Conservation (phyloP, 805 yeast species). For the Pichia deserticola region DNA sequence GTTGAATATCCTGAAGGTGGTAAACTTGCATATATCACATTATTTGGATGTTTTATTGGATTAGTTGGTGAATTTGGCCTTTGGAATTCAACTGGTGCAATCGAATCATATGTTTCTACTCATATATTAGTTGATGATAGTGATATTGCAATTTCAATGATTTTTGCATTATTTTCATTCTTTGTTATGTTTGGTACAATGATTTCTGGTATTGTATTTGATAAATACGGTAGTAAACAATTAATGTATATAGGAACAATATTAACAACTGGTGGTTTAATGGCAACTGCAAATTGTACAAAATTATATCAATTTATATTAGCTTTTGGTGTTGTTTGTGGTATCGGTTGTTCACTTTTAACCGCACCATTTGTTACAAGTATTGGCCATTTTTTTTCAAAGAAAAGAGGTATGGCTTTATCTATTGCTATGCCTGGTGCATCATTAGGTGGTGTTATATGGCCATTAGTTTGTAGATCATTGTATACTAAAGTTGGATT, state of each 20-base stretch:
- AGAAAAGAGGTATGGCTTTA: slow-evolving; percentile 49
- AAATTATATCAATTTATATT: slow-evolving; percentile 44
- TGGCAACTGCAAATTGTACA: slow-evolving; percentile 38
- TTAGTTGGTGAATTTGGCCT: slow-evolving; percentile 54
- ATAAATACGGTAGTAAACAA: slow-evolving; percentile 36
- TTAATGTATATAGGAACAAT: slow-evolving; percentile 32
- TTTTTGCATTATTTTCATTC: slow-evolving; percentile 48
- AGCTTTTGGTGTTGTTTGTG: slow-evolving; percentile 40
- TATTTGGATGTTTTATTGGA: slow-evolving; percentile 53
- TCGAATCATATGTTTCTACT: slow-evolving; percentile 53
- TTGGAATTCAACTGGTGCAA: slow-evolving; percentile 57
- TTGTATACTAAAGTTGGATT: slow-evolving; percentile 47
- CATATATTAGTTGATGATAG: slow-evolving; percentile 43
- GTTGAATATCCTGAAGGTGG: slow-evolving; percentile 56
- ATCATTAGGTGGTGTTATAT: slow-evolving; percentile 47
- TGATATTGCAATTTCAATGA: slow-evolving; percentile 54
- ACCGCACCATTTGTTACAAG: slow-evolving; percentile 41
- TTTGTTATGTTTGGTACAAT: slow-evolving; percentile 36
- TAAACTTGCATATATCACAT: slow-evolving; percentile 32
- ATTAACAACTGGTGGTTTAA: slow-evolving; percentile 32
- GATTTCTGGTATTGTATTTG: slow-evolving; percentile 40
- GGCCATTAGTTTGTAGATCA: slow-evolving; percentile 47
- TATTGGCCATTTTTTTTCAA: slow-evolving; percentile 53
- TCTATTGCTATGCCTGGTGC: slow-evolving; percentile 59
- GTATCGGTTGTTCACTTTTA: slow-evolving; percentile 40